Conservation (phyloP, 352 stramenopile genomes). For the Pythium plurisporium region DNA sequence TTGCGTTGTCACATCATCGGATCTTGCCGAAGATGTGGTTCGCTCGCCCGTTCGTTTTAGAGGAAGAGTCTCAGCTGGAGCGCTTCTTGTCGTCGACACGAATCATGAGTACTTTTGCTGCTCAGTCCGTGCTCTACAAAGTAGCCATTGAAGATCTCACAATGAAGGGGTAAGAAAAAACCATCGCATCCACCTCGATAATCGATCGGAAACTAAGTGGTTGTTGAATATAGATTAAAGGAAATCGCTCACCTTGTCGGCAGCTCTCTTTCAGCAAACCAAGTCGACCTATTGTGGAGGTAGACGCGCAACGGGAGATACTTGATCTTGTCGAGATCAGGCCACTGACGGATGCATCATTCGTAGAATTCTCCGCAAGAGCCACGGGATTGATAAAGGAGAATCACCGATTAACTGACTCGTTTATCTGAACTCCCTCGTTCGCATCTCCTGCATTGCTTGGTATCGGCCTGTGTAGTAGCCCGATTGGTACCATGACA, state of each 20-base stretch:
- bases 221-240: not conserved
- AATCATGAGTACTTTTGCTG: slow-evolving; percentile 55
- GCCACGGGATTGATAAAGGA: slow-evolving; percentile 8
- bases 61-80: slow-evolving; percentile 75
- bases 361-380: slow-evolving; percentile 7
- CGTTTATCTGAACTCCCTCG: slow-evolving; percentile 8
- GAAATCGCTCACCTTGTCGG: not conserved
- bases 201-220: not conserved
- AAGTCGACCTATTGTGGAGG: slow-evolving; percentile 14
- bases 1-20: slow-evolving; percentile 32
- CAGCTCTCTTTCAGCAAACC: not conserved
- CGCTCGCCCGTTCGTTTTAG: slow-evolving; percentile 61
- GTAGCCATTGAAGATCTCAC: slow-evolving; percentile 56
- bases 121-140: slow-evolving; percentile 66
- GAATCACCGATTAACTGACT: not conserved
- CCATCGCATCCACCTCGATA: not conserved
- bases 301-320: no score
- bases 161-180: slow-evolving; percentile 27
- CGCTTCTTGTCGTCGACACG: slow-evolving; percentile 64
- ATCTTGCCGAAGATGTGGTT: slow-evolving; percentile 70
- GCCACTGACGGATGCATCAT: not conserved
- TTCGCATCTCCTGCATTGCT: slow-evolving; percentile 69
- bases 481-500: slow-evolving; percentile 84
- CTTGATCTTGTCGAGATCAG: no score
- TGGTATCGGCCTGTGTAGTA: slow-evolving; percentile 80